phyloP scores from a whole-genome alignment of 2,329 filamentous ascomycete species.

The Colletotrichum shisoi region DNA sequence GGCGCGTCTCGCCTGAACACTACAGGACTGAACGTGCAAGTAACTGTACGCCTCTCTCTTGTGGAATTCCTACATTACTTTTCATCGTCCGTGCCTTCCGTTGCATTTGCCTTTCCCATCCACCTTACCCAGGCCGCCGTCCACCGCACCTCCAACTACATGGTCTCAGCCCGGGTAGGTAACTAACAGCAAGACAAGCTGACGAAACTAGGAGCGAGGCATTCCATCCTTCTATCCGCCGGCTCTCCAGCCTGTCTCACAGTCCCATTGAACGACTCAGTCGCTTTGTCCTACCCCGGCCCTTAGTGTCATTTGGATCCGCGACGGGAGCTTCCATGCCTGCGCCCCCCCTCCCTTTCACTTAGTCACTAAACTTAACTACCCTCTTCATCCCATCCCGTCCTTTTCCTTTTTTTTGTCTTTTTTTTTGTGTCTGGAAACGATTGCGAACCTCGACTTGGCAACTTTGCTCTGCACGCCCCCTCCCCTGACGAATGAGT shows the following conservation, averaged over 20 bases:
- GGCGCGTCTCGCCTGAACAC: not conserved
- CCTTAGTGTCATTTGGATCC: conserved; percentile 37
- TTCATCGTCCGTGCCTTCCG: conserved; percentile 3
- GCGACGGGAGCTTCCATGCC: conserved; percentile 38
- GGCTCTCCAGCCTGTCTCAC: conserved; percentile 13
- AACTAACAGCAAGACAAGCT: conserved; percentile 5
- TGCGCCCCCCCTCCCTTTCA: conserved; percentile 10
- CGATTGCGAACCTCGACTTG: conserved; percentile 25
- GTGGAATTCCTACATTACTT: not conserved
- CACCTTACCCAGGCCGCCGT: not conserved
- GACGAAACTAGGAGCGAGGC: not conserved
- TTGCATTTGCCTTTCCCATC: not conserved
- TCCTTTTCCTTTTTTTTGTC: conserved; percentile 14
- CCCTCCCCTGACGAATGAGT: conserved; percentile 6
- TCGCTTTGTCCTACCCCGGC: conserved; percentile 30
- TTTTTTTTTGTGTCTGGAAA: conserved; percentile 5
- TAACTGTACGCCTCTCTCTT: conserved; percentile 8
- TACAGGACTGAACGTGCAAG: not conserved
- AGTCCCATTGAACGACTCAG: conserved; percentile 27
- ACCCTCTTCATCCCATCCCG: conserved; percentile 10
- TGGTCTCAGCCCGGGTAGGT: not conserved
- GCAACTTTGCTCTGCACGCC: conserved; percentile 19
- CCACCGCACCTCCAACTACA: not conserved
- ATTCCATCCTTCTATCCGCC: not conserved
- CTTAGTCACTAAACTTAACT: conserved; percentile 16